Evolutionary conservation across 1,284 basidiomycete genomes (phyloP), one percentile per base, ranked within the genome.

Genomic region (Moesziomyces sp.): DNA sequence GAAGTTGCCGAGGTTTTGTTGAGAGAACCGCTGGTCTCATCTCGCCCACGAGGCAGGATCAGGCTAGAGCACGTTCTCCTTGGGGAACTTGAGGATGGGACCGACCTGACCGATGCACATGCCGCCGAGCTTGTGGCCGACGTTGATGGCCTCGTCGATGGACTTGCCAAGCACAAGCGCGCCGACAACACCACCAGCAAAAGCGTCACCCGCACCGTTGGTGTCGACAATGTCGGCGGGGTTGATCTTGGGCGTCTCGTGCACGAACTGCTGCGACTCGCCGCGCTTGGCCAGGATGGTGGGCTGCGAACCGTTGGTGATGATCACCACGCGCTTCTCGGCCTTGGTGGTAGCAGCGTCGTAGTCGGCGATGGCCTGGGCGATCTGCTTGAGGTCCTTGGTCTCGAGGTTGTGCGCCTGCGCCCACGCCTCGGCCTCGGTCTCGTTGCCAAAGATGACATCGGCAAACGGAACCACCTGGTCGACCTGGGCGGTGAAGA

Each of bases 121-220:
- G 35, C 78, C 70, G 89, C 92, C 96, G 79, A 98, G 85, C 86
- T 91, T 91, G 87, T 99, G 96, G 3, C 96, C 97, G 46, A 89
- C 89, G 85, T 92, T 89, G 70, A 99, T 88, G 58, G 89, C 89
- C 84, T 93, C 90, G 45, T 92, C 91, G 51, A 95, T 83, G 47
- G 82, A 86, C 88, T 94, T 97, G 24, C 93, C 94, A 45, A 89
- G 85, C 52, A 94, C 90, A 54, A 90, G 88, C 1, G 92, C 95
- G 52, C 93, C 97, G 52, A 98, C 85, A 87, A 98, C 95, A 50
- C 93, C 97, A 70, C 97, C 97, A n/a, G 94, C 94, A 79, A 99
- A 99, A 53, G 94, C 94, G 85, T 99, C 97, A 54, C 97, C 97
- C n/a, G 97, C 97, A 55, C 93, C 97, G 86, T 99, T 99, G 60